Evolutionary conservation across 345 rosid species (phyloP).

Genomic region (Jatropha curcas): DNA sequence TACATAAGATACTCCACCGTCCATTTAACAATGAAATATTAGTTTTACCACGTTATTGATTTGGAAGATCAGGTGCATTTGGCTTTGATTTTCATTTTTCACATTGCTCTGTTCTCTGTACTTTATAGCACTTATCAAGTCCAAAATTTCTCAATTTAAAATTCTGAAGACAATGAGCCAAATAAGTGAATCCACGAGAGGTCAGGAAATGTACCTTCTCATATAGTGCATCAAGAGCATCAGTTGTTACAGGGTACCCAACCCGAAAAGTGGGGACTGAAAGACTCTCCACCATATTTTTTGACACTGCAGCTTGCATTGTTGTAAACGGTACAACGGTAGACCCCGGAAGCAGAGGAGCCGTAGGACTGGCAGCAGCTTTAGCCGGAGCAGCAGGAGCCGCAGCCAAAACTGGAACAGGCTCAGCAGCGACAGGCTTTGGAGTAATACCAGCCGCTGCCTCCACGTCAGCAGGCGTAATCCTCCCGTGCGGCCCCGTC

Average conservation of each 20-base stretch:
- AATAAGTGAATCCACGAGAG: background rate
- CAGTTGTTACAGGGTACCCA: conserved; percentile 75
- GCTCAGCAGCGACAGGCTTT: conserved; percentile 34
- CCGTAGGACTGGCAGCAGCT: conserved; percentile 31
- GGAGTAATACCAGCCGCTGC: conserved; percentile 70
- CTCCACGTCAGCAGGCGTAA: conserved; percentile 77
- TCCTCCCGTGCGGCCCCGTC: conserved; percentile 78
- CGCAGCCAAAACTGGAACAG: conserved; percentile 29
- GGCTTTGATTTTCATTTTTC: background rate
- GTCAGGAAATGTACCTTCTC: conserved; percentile 55
- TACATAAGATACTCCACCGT: background rate
- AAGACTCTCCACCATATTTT: conserved; percentile 87
- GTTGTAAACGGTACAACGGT: conserved; percentile 80
- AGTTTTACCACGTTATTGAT: background rate
- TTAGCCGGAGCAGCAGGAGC: conserved; percentile 37
- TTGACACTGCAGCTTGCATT: conserved; percentile 85
- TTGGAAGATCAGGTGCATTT: background rate
- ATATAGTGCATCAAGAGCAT: conserved; percentile 83
- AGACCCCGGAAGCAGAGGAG: conserved; percentile 61
- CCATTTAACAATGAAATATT: too few species aligned
- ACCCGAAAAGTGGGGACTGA: conserved; percentile 89
- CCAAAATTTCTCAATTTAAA: conserved; percentile 19
- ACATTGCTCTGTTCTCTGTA: background rate
- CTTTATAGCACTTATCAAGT: background rate
- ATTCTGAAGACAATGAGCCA: conserved; percentile 30